Evolutionary conservation across 352 stramenopile genomes (phyloP), one percentile per base, ranked within the genome.

Genomic region (Phytopythium helicoides): DNA sequence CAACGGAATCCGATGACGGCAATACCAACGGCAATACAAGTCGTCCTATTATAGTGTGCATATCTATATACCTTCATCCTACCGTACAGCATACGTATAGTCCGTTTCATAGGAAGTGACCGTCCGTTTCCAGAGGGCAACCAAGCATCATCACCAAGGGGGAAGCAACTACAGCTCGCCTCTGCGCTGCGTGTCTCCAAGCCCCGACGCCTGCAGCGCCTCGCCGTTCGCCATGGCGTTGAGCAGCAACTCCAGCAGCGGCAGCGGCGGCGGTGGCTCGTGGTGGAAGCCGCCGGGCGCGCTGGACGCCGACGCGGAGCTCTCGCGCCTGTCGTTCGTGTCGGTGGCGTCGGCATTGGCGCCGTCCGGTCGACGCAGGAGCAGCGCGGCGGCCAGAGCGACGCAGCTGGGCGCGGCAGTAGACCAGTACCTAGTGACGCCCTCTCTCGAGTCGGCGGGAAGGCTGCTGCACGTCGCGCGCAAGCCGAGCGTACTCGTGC

Each of bases 391-490:
- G 53, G n/a, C 19, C 11, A 65, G 23, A 46, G 40, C 36, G 10
- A 73, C 75, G 28, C 54, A 62, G 49, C 40, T 87, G 11, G 49
- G 63, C 15, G 50, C 68, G 11, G 71, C 74, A 6, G 54, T 71
- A 46, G 47, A 75, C 31, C 52, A 44, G 46, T 86, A 81, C 60
- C 54, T 86, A n/a, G 25, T 48, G 14, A 47, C 68, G 12, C 73
- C 75, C 40, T 64, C 41, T 39, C 31, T 47, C 21, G 54, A 70
- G 11, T 60, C 58, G 28, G 60, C 77, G 15, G 60, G 58, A 14
- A 38, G 68, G 35, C 58, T 91, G 46, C 76, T 84, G 54, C 57
- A 63, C 49, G 50, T 73, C 38, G 73, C 68, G 26, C 73, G 67
- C 19, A 80, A 74, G 54, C 33, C 65, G 9, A 75, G 64, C 0